Evolutionary conservation across 2,329 filamentous ascomycete species (phyloP).

Genomic region (Seiridium cupressi): DNA sequence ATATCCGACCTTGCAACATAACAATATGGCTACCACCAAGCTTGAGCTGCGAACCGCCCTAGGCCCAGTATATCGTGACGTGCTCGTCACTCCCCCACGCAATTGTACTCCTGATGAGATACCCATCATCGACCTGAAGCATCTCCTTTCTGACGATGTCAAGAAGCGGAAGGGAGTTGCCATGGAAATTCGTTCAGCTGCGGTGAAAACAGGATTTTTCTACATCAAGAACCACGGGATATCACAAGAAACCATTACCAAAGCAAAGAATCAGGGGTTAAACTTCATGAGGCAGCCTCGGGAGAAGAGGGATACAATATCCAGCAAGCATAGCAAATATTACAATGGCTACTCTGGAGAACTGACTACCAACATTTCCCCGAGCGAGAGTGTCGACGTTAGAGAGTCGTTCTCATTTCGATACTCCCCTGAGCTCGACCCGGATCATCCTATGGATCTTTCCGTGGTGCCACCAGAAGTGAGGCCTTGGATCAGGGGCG

Average conservation of each 20-base stretch:
- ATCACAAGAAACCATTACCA: conserved; percentile 28
- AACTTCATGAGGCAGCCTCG: conserved; percentile 48
- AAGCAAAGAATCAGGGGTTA: conserved; percentile 28
- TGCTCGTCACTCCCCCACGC: conserved; percentile 25
- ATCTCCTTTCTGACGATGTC: conserved; percentile 34
- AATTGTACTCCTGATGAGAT: conserved; percentile 40
- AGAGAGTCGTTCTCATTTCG: conserved; percentile 51
- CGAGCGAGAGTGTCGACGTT: conserved; percentile 46
- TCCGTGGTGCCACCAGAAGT: conserved; percentile 41
- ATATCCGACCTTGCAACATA: not conserved
- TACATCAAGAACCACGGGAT: conserved; percentile 53
- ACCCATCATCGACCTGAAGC: conserved; percentile 50
- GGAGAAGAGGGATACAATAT: conserved; percentile 38
- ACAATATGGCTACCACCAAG: conserved; percentile 24
- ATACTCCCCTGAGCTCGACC: conserved; percentile 53
- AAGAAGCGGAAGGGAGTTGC: conserved; percentile 38
- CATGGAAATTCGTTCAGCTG: conserved; percentile 38
- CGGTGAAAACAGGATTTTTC: conserved; percentile 53
- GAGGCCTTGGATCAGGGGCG: conserved; percentile 38
- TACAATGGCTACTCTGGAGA: conserved; percentile 47
- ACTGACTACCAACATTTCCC: conserved; percentile 44
- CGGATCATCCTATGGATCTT: conserved; percentile 36
- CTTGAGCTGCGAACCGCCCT: conserved; percentile 30
- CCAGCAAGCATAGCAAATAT: conserved; percentile 34
- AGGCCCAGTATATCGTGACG: conserved; percentile 29